Conservation (phyloP, 768 basidiomycete genomes). For the Piloderma croceum region DNA sequence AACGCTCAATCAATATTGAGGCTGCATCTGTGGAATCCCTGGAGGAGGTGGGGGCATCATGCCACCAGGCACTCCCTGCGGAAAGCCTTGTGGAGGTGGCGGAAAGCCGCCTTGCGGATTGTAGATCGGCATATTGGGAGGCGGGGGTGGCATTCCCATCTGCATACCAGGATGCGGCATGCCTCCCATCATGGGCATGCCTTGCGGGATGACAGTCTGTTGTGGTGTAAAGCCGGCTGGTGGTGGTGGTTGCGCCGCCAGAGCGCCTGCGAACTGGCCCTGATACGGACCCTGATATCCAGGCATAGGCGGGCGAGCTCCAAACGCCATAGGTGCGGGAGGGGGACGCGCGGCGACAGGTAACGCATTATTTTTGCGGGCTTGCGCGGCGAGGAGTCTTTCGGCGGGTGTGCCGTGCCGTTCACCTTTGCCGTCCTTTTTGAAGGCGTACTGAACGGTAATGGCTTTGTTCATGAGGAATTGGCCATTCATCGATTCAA, state of each 20-base stretch:
- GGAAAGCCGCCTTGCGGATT: constrained; percentile 41
- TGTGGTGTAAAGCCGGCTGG: constrained; percentile 76
- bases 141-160: constrained; percentile 32
- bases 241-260: constrained; percentile 77
- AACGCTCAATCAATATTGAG: neutral
- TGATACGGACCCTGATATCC: constrained; percentile 75
- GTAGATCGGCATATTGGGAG: constrained; percentile 42
- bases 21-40: constrained; percentile 19
- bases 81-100: constrained; percentile 64
- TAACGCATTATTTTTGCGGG: constrained; percentile 89
- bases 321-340: constrained; percentile 68
- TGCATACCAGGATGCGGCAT: constrained; percentile 26
- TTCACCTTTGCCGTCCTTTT: constrained; percentile 98
- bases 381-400: constrained; percentile 90
- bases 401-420: constrained; percentile 97
- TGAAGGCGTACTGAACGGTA: constrained; percentile 96
- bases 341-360: constrained; percentile 75
- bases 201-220: constrained; percentile 53
- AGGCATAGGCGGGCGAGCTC: constrained; percentile 57
- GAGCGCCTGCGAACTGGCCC: constrained; percentile 89
- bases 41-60: constrained; percentile 46
- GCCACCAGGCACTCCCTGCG: constrained; percentile 38
- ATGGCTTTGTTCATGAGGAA: constrained; percentile 99
- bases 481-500: constrained; percentile 95
- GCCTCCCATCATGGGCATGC: constrained; percentile 31